Conservation (phyloP, 2,329 filamentous ascomycete genomes). For the Nannizzia gypsea region DNA sequence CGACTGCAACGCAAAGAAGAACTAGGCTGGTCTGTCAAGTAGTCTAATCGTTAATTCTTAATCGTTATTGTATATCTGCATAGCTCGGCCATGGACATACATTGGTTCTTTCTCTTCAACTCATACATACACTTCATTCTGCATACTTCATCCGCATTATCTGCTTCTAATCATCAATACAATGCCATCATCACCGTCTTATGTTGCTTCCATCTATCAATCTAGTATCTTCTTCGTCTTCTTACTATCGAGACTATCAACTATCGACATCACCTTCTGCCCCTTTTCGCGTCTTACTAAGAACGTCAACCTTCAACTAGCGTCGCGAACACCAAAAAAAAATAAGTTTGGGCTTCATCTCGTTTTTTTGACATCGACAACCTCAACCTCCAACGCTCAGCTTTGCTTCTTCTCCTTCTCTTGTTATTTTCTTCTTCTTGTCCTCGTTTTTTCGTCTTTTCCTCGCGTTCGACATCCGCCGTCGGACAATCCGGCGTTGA, state of each 20-base stretch:
- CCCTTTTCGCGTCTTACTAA: slow-evolving; percentile 4
- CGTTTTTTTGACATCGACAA: neutral
- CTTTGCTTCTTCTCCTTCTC: neutral
- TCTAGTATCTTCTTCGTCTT: neutral
- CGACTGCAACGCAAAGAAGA: slow-evolving; percentile 28
- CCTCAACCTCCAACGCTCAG: neutral
- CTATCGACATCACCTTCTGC: neutral
- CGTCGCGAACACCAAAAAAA: neutral
- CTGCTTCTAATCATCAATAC: too few species aligned
- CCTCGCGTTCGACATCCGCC: neutral
- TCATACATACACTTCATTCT: too few species aligned
- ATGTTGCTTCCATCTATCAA: too few species aligned
- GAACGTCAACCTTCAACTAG: neutral
- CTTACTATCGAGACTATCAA: neutral
- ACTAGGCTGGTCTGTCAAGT: neutral
- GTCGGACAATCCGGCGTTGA: neutral
- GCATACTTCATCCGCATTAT: too few species aligned
- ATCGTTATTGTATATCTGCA: neutral
- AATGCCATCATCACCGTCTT: too few species aligned
- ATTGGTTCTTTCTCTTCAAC: too few species aligned
- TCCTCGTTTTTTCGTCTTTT: neutral
- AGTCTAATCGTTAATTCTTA: neutral
- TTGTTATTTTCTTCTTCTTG: neutral
- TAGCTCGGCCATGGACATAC: neutral
- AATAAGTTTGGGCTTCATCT: neutral